Base-by-base conservation (phyloP, 192 early-diverging fungal species). In the Obelidium mucronatum region DNA sequence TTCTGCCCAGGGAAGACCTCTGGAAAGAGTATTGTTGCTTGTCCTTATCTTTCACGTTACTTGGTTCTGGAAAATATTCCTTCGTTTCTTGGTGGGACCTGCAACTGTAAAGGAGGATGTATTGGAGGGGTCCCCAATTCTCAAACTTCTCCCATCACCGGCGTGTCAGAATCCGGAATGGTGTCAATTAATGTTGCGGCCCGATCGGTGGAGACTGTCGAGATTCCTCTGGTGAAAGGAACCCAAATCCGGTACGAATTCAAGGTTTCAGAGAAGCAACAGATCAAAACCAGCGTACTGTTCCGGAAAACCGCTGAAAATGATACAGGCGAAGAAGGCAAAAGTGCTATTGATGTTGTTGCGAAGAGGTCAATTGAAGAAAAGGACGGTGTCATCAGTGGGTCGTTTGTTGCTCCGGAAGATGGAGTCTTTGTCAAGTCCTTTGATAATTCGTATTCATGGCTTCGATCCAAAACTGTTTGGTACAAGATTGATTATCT, bases 31-130 rank as follows among this genome's bases (percentile, higher is more conserved):
- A 6, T 61, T 35, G 3, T 34, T 1, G 68, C 48, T 22, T 70
- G 68, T 24, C 68, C 51, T 22, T 70, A 56, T 48, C 2, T 70
- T 39, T 11, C 52, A 19, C 26, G 48, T 11, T 61, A 60, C 34
- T 3, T 70, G 26, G 56, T 24, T 24, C 26, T 35, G 17, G 68
- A 55, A 24, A 28, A 54, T 0, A 17, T 70, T 22, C 68, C 68
- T 8, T 56, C 68, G 24, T 70, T 70, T 22, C 26, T 70, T 19
- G 68, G 68, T 2, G 68, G 68, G 11, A 26, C 59, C 19, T 70
- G 68, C 28, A 54, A 70, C 48, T 70, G 68, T 58, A 28, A n/a
- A n/a, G 68, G 68, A 35, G 68, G 68, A 2, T 70, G 68, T 56
- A 37, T 70, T 28, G 48, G 68, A 15, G 68, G 68, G 17, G 28